Base-by-base conservation (phyloP, 768 basidiomycete species). In the Cystofilobasidium capitatum region DNA sequence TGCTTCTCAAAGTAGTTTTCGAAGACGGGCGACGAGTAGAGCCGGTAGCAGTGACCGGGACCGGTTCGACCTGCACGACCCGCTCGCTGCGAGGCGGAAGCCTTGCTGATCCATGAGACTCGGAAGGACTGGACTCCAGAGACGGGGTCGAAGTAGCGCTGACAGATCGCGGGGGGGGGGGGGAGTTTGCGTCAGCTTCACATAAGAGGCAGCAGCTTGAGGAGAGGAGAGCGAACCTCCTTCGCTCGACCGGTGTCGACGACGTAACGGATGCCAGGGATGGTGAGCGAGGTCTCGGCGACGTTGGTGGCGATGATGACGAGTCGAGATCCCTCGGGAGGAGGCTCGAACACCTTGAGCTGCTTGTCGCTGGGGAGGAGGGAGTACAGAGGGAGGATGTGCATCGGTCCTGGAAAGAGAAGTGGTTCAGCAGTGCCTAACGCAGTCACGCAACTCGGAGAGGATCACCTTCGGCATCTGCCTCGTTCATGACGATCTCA, bases 21-120 rank as follows among this genome's bases (percentile, higher is more conserved):
- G 76, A 84, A 98, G 17, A 99, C 81, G 20, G 93, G 90, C 12
- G 91, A 93, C 10, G 94, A 97, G 79, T 94, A 98, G 16, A 98
- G 84, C 44, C 96, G 85, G 76, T 98, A 98, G 77, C 96, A 98
- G 77, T 98, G 96, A 33, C 96, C 96, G 17, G 96, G 94, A 4
- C 96, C 94, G 17, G 91, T 97, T 69, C 96, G 90, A 14, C 96
- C 96, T 0, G 96, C 96, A 74, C 96, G 88, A 74, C 96, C 96
- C 4, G 96, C 87, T 69, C 96, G 83, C 75, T 99, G 96, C 0
- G 89, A 83, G 0, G 92, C 91, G 2, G 92, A 93, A 2, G 94
- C 91, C 75, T 97, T 97, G 20, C 91, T 91, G 70, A 88, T 85
- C 94, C 93, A 99, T 64, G 83, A 84, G 51, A 99, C 83, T 74